Percentiles rank a stretch among this genome's conserved stretches.
phyloP scores from a whole-genome alignment of 1,139 yeast genomes.

The Casaregolazyma lundiana region DNA sequence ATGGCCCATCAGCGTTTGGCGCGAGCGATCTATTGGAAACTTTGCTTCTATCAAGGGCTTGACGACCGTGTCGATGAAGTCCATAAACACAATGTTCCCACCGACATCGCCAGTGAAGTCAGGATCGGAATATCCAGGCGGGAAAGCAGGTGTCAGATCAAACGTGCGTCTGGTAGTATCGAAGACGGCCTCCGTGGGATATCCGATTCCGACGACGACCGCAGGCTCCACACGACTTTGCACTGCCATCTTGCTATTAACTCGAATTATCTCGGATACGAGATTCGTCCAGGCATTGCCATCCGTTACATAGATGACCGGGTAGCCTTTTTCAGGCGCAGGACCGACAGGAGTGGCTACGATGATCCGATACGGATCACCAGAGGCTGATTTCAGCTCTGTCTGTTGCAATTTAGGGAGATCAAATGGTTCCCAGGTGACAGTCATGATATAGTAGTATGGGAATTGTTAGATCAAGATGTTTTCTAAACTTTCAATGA shows the following conservation, averaged over 20 bases:
- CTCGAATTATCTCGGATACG: background rate
- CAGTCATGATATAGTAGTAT: no score
- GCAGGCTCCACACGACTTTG: background rate
- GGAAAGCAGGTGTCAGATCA: background rate
- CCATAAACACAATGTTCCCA: background rate
- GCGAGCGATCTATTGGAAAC: background rate
- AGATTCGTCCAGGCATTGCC: background rate
- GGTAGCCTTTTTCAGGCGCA: background rate
- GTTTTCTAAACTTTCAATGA: no score
- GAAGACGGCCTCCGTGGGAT: background rate
- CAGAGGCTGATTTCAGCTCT: background rate
- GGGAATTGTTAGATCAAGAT: no score
- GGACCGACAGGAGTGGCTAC: background rate
- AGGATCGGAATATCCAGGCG: background rate
- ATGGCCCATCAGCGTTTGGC: background rate
- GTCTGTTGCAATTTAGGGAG: background rate
- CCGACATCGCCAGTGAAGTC: background rate
- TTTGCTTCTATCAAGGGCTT: background rate
- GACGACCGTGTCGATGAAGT: background rate
- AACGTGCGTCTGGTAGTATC: background rate
- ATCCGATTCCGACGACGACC: background rate
- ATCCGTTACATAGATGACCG: background rate
- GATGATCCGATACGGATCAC: background rate
- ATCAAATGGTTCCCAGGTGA: background rate
- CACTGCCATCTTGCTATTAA: background rate